Conservation (phyloP, 2,329 filamentous ascomycete genomes). For the Coniochaeta sp. region DNA sequence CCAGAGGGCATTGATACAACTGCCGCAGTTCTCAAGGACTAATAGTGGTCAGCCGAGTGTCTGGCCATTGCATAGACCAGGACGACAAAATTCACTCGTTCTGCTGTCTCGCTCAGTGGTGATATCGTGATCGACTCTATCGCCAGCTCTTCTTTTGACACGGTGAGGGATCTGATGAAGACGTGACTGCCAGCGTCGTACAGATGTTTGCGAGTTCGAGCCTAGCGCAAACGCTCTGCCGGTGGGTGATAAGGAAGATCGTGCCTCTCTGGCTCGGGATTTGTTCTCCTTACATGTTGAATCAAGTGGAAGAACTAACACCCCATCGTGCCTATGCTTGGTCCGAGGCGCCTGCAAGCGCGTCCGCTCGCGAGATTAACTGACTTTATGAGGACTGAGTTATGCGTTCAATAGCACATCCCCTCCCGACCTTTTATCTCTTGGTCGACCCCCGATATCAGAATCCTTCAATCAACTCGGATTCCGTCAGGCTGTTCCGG, state of each 20-base stretch:
- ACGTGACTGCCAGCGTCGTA: conserved; percentile 42
- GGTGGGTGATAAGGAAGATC: conserved; percentile 40
- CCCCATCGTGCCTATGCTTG: neutral
- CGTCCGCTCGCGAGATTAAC: neutral
- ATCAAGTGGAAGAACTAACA: conserved; percentile 7
- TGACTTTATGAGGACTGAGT: neutral
- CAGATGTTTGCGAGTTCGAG: conserved; percentile 40
- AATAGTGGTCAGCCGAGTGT: conserved; percentile 15
- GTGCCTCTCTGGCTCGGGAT: conserved; percentile 5
- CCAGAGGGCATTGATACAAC: conserved; percentile 24
- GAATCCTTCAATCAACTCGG: neutral
- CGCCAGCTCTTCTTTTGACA: conserved; percentile 27
- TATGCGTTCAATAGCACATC: neutral
- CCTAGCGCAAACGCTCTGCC: conserved; percentile 27
- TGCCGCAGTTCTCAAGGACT: conserved; percentile 20
- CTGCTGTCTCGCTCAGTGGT: conserved; percentile 18
- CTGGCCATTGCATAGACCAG: conserved; percentile 28
- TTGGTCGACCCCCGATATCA: neutral
- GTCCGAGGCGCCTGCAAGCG: neutral
- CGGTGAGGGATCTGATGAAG: conserved; percentile 35
- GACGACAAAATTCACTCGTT: conserved; percentile 28
- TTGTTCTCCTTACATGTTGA: conserved; percentile 6
- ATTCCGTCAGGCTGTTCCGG: neutral
- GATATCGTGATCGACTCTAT: conserved; percentile 29
- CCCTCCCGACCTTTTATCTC: neutral